phyloP scores from a whole-genome alignment of 805 yeast genomes.

The Candida multigemmis region DNA sequence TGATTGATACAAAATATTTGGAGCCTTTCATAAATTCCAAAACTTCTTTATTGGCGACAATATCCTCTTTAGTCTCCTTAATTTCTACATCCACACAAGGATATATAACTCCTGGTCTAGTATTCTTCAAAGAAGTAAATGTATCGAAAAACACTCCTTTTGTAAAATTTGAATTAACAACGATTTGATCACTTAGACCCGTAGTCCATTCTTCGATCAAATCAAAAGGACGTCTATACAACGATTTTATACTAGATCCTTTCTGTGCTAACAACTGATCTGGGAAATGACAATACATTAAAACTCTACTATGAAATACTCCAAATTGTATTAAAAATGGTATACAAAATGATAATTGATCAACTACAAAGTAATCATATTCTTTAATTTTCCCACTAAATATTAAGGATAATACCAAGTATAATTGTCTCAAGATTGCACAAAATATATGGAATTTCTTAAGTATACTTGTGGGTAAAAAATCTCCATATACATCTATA shows the following conservation, averaged over 20 bases:
- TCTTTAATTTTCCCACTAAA: constrained; percentile 35
- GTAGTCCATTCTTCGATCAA: constrained; percentile 76
- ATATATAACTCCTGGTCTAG: constrained; percentile 51
- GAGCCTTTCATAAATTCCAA: constrained; percentile 21
- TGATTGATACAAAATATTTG: constrained; percentile 60
- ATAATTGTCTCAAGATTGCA: constrained; percentile 78
- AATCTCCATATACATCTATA: constrained; percentile 75
- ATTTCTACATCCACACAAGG: constrained; percentile 62
- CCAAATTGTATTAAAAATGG: constrained; percentile 55
- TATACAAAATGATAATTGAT: constrained; percentile 77
- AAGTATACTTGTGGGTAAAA: constrained; percentile 59
- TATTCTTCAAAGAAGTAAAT: constrained; percentile 33
- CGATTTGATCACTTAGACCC: constrained; percentile 63
- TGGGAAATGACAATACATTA: constrained; percentile 96
- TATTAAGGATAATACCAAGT: constrained; percentile 41
- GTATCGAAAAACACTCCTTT: constrained; percentile 56
- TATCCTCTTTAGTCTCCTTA: constrained; percentile 9
- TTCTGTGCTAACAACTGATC: constrained; percentile 69
- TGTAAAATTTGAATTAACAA: constrained; percentile 87
- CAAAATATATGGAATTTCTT: constrained; percentile 72
- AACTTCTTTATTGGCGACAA: constrained; percentile 21
- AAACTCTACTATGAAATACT: constrained; percentile 35
- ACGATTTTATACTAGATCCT: constrained; percentile 40
- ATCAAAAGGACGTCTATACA: constrained; percentile 82
- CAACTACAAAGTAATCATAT: constrained; percentile 74